Conservation (phyloP, 176 grass and related monocot genomes). For the Rhynchospora pubera region DNA sequence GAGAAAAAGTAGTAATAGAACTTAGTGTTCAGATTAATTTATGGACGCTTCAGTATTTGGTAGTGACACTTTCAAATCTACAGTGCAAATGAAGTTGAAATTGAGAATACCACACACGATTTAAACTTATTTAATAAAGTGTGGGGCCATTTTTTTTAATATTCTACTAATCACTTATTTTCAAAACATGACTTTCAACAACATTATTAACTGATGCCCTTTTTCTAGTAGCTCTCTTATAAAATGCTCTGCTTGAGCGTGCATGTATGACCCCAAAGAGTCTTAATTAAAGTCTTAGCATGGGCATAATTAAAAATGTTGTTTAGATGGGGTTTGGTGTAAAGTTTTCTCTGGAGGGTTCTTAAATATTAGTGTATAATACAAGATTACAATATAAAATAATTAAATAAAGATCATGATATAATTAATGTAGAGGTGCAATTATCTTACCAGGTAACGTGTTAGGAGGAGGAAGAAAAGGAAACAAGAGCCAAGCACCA, state of each 20-base stretch:
- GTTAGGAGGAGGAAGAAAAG: slow-evolving; percentile 91
- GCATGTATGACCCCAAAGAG: too few relatives aligned
- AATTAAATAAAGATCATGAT: background rate
- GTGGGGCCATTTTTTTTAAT: background rate
- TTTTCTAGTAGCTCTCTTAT: slow-evolving; percentile 6
- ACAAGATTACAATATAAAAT: background rate
- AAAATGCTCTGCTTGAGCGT: background rate
- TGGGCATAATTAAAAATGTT: background rate
- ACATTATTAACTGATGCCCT: background rate
- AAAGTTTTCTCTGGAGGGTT: background rate
- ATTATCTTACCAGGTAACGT: slow-evolving; percentile 76
- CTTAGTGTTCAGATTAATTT: background rate
- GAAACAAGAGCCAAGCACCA: slow-evolving; percentile 67
- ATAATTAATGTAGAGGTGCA: background rate
- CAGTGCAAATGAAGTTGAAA: background rate
- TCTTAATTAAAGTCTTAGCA: too few relatives aligned
- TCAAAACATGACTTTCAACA: too few relatives aligned
- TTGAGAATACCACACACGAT: background rate
- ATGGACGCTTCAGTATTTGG: background rate
- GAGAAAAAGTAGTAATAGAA: background rate
- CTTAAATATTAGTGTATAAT: background rate
- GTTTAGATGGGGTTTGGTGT: background rate
- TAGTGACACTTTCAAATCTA: background rate
- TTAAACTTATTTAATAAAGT: background rate
- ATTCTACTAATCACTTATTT: background rate